These are phyloP conservation scores for Calocybe gambosa DNA, from an alignment of 1,284 basidiomycete species.

Conservation along the genomic window DNA sequence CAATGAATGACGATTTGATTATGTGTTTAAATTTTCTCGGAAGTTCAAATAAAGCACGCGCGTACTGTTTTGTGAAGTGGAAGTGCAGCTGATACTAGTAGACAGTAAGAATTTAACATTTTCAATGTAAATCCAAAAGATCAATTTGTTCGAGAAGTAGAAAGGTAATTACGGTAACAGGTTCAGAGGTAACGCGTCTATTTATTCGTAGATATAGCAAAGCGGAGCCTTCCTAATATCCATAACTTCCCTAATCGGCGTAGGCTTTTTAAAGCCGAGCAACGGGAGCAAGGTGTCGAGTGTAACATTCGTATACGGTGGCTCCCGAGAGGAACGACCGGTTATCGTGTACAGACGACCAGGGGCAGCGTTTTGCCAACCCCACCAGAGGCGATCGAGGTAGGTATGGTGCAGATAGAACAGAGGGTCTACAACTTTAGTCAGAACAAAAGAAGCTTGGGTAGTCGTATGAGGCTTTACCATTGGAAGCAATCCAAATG, in stretches of 20 bases:
- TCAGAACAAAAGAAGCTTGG: not conserved
- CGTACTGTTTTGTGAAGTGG: too few species aligned
- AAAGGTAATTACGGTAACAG: too few species aligned
- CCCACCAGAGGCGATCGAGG: constrained; percentile 34
- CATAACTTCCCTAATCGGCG: constrained; percentile 14
- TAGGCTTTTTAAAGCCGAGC: constrained; percentile 1
- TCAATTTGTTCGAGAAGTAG: too few species aligned
- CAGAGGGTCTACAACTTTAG: constrained; percentile 23
- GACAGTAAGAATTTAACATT: too few species aligned
- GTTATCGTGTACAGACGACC: constrained; percentile 26
- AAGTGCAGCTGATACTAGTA: too few species aligned
- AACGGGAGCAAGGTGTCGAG: constrained; percentile 11
- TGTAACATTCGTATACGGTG: constrained; percentile 16
- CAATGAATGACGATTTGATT: too few species aligned
- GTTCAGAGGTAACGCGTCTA: not conserved
- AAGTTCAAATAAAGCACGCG: too few species aligned
- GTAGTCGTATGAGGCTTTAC: too few species aligned
- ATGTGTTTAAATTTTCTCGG: too few species aligned
- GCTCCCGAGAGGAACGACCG: constrained; percentile 20
- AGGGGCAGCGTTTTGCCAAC: constrained; percentile 25
- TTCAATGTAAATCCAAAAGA: too few species aligned
- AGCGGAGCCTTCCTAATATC: constrained; percentile 7
- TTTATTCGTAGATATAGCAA: constrained; percentile 13
- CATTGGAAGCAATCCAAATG: constrained; percentile 12
- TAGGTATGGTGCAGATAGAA: constrained; percentile 35